phyloP scores from a whole-genome alignment of 768 basidiomycete species.

The Hysterangium stoloniferum region DNA sequence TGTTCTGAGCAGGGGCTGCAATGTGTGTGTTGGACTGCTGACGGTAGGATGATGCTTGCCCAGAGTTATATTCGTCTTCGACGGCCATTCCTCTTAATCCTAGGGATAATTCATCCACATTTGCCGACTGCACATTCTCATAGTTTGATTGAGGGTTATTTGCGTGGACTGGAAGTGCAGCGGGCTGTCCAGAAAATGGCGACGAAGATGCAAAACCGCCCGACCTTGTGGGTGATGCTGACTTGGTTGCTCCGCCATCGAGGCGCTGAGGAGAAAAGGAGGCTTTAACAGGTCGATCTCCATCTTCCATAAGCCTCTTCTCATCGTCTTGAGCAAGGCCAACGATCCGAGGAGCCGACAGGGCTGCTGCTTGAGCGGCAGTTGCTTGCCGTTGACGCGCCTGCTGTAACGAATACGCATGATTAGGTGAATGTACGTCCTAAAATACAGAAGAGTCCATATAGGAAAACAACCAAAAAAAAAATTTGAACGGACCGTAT shows the following conservation, averaged over 20 bases:
- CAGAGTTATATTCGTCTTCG: constrained; percentile 41
- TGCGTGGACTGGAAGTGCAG: constrained; percentile 21
- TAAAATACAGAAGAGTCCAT: constrained; percentile 17
- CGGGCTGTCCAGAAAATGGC: constrained; percentile 6
- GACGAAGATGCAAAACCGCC: constrained; percentile 25
- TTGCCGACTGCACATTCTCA: constrained; percentile 33
- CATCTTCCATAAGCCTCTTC: constrained; percentile 32
- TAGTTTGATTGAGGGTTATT: constrained; percentile 24
- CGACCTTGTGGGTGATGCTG: constrained; percentile 39
- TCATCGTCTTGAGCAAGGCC: constrained; percentile 16
- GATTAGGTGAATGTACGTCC: constrained; percentile 31
- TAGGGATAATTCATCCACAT: constrained; percentile 46
- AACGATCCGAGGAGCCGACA: constrained; percentile 37
- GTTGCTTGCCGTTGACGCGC: constrained; percentile 39
- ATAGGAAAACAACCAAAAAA: neutral
- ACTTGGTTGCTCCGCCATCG: constrained; percentile 37
- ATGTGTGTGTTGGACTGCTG: constrained; percentile 27
- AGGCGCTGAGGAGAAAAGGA: constrained; percentile 50
- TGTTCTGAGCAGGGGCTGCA: constrained; percentile 20
- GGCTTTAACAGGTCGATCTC: constrained; percentile 36
- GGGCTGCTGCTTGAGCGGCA: constrained; percentile 28
- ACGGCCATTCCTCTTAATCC: constrained; percentile 56
- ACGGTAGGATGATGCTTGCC: constrained; percentile 29
- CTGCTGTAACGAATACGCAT: constrained; percentile 34
- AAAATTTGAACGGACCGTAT: constrained; percentile 32